Evolutionary conservation across 768 basidiomycete genomes (phyloP).

Genomic region (Candolleomyces eurysporus): DNA sequence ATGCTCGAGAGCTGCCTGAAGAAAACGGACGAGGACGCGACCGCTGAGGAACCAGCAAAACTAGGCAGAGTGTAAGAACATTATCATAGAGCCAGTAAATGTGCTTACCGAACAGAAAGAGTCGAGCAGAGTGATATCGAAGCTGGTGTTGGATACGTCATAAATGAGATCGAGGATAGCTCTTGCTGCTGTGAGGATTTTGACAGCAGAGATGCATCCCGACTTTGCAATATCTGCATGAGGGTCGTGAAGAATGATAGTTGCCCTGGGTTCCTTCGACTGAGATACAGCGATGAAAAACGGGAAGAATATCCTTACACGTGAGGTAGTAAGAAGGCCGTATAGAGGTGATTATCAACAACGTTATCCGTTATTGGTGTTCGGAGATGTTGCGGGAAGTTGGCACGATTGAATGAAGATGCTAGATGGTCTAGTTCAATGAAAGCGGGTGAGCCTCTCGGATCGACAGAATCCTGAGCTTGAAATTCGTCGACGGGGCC

Average conservation of each 20-base stretch:
- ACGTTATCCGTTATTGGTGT: slow-evolving; percentile 55
- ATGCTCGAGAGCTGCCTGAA: slow-evolving; percentile 60
- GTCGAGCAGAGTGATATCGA: slow-evolving; percentile 67
- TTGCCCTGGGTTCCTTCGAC: slow-evolving; percentile 42
- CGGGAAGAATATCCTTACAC: slow-evolving; percentile 26
- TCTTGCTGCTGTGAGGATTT: slow-evolving; percentile 65
- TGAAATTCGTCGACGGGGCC: slow-evolving; percentile 35
- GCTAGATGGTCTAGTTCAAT: slow-evolving; percentile 58
- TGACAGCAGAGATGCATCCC: slow-evolving; percentile 67
- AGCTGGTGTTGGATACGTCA: slow-evolving; percentile 65
- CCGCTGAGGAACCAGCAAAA: slow-evolving; percentile 72
- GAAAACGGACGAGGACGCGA: slow-evolving; percentile 62
- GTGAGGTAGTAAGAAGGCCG: slow-evolving; percentile 41
- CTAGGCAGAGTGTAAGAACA: slow-evolving; percentile 25
- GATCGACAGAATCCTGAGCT: slow-evolving; percentile 49
- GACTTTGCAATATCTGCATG: slow-evolving; percentile 59
- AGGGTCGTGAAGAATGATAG: slow-evolving; percentile 72
- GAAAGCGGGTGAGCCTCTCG: slow-evolving; percentile 61
- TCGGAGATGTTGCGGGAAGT: slow-evolving; percentile 54
- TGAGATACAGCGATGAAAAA: neutral
- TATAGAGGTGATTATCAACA: slow-evolving; percentile 60
- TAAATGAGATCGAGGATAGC: slow-evolving; percentile 67
- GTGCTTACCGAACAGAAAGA: slow-evolving; percentile 62
- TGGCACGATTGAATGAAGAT: slow-evolving; percentile 49
- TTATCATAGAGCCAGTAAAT: neutral